These are phyloP conservation scores for Isoetes taiwanensis DNA, from an alignment of 75 land plant species.

Conservation along the genomic window DNA sequence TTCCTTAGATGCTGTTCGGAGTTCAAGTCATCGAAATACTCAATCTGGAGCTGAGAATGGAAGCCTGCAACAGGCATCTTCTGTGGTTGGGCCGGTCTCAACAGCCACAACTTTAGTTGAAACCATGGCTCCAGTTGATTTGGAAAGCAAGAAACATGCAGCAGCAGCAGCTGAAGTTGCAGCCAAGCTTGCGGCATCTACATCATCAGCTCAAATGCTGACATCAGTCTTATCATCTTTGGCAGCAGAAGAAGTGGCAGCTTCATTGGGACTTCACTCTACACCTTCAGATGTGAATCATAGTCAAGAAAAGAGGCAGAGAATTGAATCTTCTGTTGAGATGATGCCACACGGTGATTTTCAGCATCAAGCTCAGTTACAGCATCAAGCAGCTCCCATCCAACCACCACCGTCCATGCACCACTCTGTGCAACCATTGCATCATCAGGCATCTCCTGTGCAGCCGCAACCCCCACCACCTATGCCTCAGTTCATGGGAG, in stretches of 20 bases:
- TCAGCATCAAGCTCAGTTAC: constrained; percentile 22
- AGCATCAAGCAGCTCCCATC: constrained; percentile 24
- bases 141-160: constrained; percentile 20
- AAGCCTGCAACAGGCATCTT: not conserved
- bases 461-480: constrained; percentile 21
- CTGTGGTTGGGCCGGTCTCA: not conserved
- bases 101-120: not conserved
- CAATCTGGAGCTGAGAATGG: not conserved
- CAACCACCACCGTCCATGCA: constrained; percentile 24
- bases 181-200: constrained; percentile 80
- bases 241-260: constrained; percentile 74
- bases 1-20: constrained; percentile 2
- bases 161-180: constrained; percentile 83
- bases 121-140: not conserved
- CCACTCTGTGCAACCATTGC: constrained; percentile 17
- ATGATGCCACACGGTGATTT: constrained; percentile 13
- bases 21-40: too few relatives aligned
- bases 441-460: constrained; percentile 24
- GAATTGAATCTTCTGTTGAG: constrained; percentile 13
- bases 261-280: constrained; percentile 13
- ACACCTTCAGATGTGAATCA: constrained; percentile 10
- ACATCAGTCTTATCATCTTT: constrained; percentile 76
- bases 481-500: constrained; percentile 12
- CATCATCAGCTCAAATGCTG: constrained; percentile 72
- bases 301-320: constrained; percentile 19